These are phyloP conservation scores for Eleusine indica DNA, from an alignment of 176 grass and related monocot species.

Conservation along the genomic window DNA sequence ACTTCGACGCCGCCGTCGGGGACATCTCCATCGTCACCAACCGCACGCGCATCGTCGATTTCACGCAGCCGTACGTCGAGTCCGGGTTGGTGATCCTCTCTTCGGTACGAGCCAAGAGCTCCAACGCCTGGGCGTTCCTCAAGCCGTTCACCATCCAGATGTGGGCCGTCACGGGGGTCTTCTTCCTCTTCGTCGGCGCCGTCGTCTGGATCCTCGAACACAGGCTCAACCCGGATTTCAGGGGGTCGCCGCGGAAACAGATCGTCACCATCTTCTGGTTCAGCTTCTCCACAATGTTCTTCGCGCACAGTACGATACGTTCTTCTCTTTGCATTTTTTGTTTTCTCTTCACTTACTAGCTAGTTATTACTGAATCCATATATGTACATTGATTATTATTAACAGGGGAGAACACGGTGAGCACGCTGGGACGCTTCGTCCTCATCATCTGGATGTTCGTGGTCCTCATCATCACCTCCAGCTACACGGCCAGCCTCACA, in stretches of 20 bases:
- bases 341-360: no score
- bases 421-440: constrained; percentile 76
- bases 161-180: constrained; percentile 66
- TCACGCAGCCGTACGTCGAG: constrained; percentile 86
- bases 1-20: constrained; percentile 73
- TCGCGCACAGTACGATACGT: constrained; percentile 53
- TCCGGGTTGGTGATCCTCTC: constrained; percentile 76
- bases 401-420: constrained; percentile 84
- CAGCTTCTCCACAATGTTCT: constrained; percentile 94
- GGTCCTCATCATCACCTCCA: constrained; percentile 92
- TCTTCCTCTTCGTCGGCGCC: constrained; percentile 81
- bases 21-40: constrained; percentile 77
- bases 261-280: constrained; percentile 84
- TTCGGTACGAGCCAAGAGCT: constrained; percentile 51
- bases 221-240: constrained; percentile 65
- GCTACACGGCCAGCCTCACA: constrained; percentile 96
- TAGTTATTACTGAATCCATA: no score
- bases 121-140: constrained; percentile 85
- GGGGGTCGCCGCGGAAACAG: constrained; percentile 66
- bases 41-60: constrained; percentile 75
- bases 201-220: constrained; percentile 91
- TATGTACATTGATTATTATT: background rate
- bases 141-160: constrained; percentile 75
- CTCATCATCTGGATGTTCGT: constrained; percentile 95
- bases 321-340: no score